Conservation (phyloP, 228 moss, liverwort and hornwort species). For the Sphagnum fallax region DNA sequence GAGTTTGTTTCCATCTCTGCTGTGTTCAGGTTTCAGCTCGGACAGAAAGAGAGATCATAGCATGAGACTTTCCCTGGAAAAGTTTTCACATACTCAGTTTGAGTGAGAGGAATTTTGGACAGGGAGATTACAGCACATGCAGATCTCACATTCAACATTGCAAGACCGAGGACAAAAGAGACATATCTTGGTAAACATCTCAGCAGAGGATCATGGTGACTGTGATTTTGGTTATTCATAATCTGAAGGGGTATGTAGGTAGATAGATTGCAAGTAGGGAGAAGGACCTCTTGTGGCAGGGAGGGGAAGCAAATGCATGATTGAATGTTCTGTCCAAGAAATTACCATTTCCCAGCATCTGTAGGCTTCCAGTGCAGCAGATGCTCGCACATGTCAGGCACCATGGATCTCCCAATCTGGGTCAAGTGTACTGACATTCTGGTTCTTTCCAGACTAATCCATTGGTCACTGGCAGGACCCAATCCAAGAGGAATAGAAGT, state of each 20-base stretch:
- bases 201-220: too few species aligned
- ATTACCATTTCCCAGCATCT: background rate
- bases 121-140: too few species aligned
- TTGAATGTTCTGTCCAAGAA: background rate
- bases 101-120: too few species aligned
- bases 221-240: background rate
- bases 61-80: too few species aligned
- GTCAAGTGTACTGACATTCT: slow-evolving; percentile 30
- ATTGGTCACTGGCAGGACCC: slow-evolving; percentile 52
- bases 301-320: background rate
- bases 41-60: too few species aligned
- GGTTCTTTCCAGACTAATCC: slow-evolving; percentile 17
- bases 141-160: too few species aligned
- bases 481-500: slow-evolving; percentile 61
- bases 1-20: too few species aligned
- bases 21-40: too few species aligned
- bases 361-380: background rate
- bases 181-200: too few species aligned
- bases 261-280: background rate
- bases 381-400: slow-evolving; percentile 9
- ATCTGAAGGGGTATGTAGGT: background rate
- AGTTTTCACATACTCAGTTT: too few species aligned
- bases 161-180: too few species aligned
- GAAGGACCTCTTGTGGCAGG: background rate
- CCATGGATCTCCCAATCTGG: slow-evolving; percentile 16